Evolutionary conservation across 2,329 filamentous ascomycete species (phyloP), one percentile per base, ranked within the genome.

Genomic region (Graphilbum ipis-grandicollis): DNA sequence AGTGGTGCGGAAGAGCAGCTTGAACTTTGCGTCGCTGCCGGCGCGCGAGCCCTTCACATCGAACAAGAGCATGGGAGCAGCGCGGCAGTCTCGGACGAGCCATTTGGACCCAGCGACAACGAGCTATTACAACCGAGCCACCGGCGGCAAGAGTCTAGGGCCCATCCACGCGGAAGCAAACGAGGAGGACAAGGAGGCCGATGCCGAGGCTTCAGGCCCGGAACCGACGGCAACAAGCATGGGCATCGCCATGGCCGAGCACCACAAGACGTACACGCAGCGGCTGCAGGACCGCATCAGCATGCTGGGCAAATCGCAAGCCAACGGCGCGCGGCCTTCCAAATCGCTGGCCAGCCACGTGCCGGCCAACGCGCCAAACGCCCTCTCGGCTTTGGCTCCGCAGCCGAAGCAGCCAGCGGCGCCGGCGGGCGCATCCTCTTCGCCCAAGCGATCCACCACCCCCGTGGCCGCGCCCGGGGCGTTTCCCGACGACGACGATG

Each of bases 231-330:
- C 63, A 12, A 57, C 59, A 43, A 62, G 66, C 26, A 46, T 60
- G 15, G 64, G 71, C 12, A 46, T 57, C 3, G 44, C 66, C 31
- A 62, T 64, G 22, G 65, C 68, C 6, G 55, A 68, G 2, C 78
- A 88, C 50, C 84, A 75, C 56, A 92, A 92, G 53, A 86, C 84
- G 0, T 92, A 90, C n/a, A 93, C 90, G 0, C 86, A 96, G 54
- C 69, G 82, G 31, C 64, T 98, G 14, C 85, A 93, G 45, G 88
- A 96, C 48, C 84, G 86, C 48, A 96, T 98, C 48, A 93, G 76
- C 50, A 69, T 70, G 59, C 59, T 78, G 35, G 71, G 72, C 14
- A 70, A 77, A 46, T 63, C 64, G 0, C 69, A 72, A 40, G 54
- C 65, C 5, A 62, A 56, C 32, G 56, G 58, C 34, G 50, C 59